These are phyloP conservation scores for Colletotrichum euphorbiae DNA, from an alignment of 2,329 filamentous ascomycete genomes.

Conservation along the genomic window DNA sequence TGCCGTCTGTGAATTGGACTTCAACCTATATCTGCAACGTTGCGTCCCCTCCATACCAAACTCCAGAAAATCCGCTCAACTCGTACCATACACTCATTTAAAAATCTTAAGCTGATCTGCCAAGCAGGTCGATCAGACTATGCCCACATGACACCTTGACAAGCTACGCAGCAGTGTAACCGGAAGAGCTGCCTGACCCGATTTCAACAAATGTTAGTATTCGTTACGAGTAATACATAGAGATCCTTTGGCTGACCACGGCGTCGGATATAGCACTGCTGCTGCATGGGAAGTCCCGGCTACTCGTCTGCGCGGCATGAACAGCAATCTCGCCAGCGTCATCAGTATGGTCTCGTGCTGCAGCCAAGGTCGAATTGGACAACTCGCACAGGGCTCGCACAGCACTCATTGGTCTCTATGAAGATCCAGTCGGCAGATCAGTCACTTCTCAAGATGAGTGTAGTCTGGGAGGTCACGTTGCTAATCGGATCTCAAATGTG, in stretches of 20 bases:
- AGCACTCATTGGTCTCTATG: no score
- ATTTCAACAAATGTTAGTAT: background rate
- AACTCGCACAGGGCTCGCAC: background rate
- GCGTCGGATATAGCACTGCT: background rate
- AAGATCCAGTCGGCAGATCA: conserved; percentile 29
- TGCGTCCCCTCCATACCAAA: no score
- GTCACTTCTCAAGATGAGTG: background rate
- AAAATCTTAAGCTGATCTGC: background rate
- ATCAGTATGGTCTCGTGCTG: conserved; percentile 4
- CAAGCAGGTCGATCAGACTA: background rate
- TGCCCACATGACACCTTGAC: conserved; percentile 7
- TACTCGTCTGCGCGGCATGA: conserved; percentile 2
- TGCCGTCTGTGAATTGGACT: background rate
- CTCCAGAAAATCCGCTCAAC: no score
- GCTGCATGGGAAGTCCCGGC: background rate
- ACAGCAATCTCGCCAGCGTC: background rate
- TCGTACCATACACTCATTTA: no score
- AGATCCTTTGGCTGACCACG: background rate
- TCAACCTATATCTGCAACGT: background rate
- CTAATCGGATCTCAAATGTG: background rate
- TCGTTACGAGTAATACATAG: background rate
- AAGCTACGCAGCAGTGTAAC: conserved; percentile 17
- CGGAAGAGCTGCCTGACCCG: background rate
- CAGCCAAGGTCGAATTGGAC: background rate
- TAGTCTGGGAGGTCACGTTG: background rate